A percentile compares a stretch with the other conserved stretches of the same genome.
phyloP scores from a whole-genome alignment of 208 protist species.

The Trypanosoma avium region DNA sequence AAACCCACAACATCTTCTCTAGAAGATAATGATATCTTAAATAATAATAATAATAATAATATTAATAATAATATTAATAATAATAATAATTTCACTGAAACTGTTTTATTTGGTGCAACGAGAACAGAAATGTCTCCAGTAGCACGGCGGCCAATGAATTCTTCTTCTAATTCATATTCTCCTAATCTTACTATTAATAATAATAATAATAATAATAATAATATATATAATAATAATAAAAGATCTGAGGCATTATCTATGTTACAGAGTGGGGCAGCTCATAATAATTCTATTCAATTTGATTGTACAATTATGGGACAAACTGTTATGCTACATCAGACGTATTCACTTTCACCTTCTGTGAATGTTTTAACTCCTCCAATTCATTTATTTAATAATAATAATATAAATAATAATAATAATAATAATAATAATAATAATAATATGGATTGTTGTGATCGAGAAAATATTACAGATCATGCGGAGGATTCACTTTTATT shows the following conservation, averaged over 20 bases:
- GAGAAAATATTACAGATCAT: too few relatives aligned
- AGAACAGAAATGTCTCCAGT: too few relatives aligned
- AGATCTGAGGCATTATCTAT: too few relatives aligned
- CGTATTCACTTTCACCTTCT: too few relatives aligned
- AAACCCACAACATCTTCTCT: too few relatives aligned
- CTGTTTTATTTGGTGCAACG: too few relatives aligned
- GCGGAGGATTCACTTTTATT: neutral
- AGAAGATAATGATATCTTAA: neutral
- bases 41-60: neutral
- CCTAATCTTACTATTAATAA: neutral
- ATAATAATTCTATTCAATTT: too few relatives aligned
- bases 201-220: neutral
- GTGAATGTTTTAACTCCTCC: too few relatives aligned
- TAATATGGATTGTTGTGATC: neutral
- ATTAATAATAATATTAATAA: neutral
- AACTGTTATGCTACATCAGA: too few relatives aligned
- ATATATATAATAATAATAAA: neutral
- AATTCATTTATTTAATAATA: neutral
- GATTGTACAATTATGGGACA: too few relatives aligned
- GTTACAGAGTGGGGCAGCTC: too few relatives aligned
- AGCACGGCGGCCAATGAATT: neutral
- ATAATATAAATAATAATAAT: neutral
- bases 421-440: neutral
- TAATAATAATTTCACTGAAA: neutral
- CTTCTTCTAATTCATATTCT: neutral